Conservation (phyloP, 2,329 filamentous ascomycete genomes). For the Drechmeria coniospora region DNA sequence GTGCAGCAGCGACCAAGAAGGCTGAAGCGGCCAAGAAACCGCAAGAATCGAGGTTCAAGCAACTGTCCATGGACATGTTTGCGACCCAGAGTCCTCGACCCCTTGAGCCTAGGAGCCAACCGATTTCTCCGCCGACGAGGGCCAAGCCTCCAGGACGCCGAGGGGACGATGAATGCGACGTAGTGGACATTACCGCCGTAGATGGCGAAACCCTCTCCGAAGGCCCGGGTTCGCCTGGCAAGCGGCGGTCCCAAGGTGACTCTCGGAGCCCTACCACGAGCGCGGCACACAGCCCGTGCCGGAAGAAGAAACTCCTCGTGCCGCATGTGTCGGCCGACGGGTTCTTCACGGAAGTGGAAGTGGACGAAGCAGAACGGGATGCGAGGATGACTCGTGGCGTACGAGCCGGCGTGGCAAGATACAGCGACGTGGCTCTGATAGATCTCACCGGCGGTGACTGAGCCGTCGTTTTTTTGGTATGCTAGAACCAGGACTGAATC, state of each 20-base stretch:
- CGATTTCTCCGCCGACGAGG: too few relatives aligned
- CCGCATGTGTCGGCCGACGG: constrained; percentile 21
- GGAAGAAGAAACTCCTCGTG: constrained; percentile 23
- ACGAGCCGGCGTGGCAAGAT: constrained; percentile 8
- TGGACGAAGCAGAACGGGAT: constrained; percentile 12
- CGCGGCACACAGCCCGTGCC: constrained; percentile 5
- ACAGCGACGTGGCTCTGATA: constrained; percentile 18
- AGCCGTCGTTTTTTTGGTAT: too few relatives aligned
- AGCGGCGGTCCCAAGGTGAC: constrained; percentile 4
- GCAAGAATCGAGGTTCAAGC: constrained; percentile 12
- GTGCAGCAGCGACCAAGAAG: neutral
- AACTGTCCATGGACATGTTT: constrained; percentile 18
- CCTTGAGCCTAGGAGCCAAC: neutral
- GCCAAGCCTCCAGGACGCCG: too few relatives aligned
- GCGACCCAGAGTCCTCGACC: constrained; percentile 1
- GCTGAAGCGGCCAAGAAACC: constrained; percentile 1
- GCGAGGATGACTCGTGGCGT: constrained; percentile 9
- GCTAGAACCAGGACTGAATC: neutral
- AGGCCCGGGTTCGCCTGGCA: constrained; percentile 1
- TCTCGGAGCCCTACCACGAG: neutral
- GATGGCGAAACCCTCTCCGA: too few relatives aligned
- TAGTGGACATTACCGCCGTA: too few relatives aligned
- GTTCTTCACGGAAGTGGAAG: constrained; percentile 21
- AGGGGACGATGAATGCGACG: too few relatives aligned
- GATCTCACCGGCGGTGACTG: constrained; percentile 13